Evolutionary conservation across 2,329 filamentous ascomycete genomes (phyloP).

Genomic region (Xylaria sp.): DNA sequence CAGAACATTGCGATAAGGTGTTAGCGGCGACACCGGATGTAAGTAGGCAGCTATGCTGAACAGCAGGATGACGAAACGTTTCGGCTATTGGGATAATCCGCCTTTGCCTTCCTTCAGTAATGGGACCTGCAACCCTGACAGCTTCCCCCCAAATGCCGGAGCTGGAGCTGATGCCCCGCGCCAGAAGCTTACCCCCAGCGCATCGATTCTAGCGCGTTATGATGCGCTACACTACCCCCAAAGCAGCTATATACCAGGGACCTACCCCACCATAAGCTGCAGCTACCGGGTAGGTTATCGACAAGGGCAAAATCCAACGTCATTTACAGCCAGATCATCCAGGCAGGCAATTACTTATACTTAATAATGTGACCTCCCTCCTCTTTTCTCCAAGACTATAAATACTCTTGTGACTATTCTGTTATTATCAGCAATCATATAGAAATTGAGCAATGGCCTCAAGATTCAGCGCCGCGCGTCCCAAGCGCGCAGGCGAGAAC

Average conservation of each 20-base stretch:
- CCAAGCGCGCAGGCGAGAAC: constrained; percentile 84
- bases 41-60: constrained; percentile 31
- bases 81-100: constrained; percentile 36
- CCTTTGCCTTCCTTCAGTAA: not conserved
- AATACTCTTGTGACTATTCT: not conserved
- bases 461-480: constrained; percentile 73
- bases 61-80: constrained; percentile 36
- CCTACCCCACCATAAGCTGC: constrained; percentile 16
- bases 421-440: not conserved
- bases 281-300: constrained; percentile 8
- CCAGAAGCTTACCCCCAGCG: not conserved
- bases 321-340: constrained; percentile 35
- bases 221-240: constrained; percentile 3
- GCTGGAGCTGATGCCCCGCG: constrained; percentile 24
- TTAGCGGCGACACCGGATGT: constrained; percentile 7
- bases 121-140: constrained; percentile 13
- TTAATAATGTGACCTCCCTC: constrained; percentile 15
- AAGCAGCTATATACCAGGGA: not conserved
- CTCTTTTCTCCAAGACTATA: not conserved
- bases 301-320: constrained; percentile 45
- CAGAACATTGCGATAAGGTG: constrained; percentile 14
- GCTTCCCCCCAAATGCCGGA: not conserved
- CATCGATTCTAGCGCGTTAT: not conserved
- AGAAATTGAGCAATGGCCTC: constrained; percentile 59
- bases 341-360: constrained; percentile 3